Percentiles rank a stretch among this genome's conserved stretches.
Evolutionary conservation across 2,329 filamentous ascomycete genomes (phyloP).

Genomic region (Samsoniella hepiali): DNA sequence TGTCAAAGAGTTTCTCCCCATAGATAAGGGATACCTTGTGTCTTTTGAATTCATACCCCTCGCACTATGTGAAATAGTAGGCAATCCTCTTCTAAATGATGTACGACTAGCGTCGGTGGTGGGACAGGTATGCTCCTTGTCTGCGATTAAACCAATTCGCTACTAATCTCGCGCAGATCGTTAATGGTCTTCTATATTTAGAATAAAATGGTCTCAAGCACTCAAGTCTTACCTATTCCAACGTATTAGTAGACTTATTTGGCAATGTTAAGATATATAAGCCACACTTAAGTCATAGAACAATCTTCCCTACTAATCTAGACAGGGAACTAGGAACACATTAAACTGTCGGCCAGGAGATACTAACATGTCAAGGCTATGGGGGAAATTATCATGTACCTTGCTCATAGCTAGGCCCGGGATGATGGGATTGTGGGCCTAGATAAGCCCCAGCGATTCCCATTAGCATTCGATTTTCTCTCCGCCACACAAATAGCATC

Average conservation of each 20-base stretch:
- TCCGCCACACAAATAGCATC: not conserved
- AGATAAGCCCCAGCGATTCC: not conserved
- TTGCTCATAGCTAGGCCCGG: not conserved
- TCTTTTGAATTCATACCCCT: conserved; percentile 20
- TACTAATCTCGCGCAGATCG: conserved; percentile 3
- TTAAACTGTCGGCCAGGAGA: not conserved
- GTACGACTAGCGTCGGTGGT: conserved; percentile 15
- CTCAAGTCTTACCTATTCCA: conserved; percentile 15
- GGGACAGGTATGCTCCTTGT: conserved; percentile 11
- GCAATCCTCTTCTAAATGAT: conserved; percentile 14
- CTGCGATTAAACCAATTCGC: not conserved
- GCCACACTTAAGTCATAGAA: not conserved
- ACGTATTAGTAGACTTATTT: conserved; percentile 14
- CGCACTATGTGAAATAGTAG: conserved; percentile 14
- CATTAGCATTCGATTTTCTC: not conserved
- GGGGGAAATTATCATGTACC: conserved; percentile 2
- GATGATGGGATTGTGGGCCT: not conserved
- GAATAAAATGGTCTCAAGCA: conserved; percentile 17
- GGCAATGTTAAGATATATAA: conserved; percentile 18
- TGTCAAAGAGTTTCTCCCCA: not conserved
- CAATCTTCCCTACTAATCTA: not conserved
- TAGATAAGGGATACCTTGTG: conserved; percentile 1
- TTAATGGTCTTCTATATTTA: conserved; percentile 17
- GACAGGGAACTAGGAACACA: conserved; percentile 17
- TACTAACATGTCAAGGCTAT: not conserved